Conservation (phyloP, 371 early-diverging fungal species). For the Mucor irregularis region DNA sequence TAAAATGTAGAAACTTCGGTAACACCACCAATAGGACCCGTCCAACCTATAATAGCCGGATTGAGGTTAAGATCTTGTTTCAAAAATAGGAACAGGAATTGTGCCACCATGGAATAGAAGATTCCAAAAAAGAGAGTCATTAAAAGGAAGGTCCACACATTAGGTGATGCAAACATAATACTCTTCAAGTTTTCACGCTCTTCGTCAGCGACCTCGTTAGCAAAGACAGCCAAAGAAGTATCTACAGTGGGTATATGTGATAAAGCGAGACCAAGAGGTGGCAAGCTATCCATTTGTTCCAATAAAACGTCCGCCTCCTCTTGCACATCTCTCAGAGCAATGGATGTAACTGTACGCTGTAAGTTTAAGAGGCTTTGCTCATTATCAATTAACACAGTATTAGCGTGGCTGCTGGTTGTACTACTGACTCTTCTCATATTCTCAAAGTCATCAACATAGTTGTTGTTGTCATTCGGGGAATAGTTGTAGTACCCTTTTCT, state of each 20-base stretch:
- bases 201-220: constrained; percentile 18
- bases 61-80: constrained; percentile 35
- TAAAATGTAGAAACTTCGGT: constrained; percentile 47
- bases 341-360: constrained; percentile 27
- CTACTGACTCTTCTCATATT: constrained; percentile 26
- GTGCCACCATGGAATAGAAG: constrained; percentile 44
- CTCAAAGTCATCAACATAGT: background rate
- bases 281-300: constrained; percentile 32
- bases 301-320: constrained; percentile 26
- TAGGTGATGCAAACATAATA: constrained; percentile 20
- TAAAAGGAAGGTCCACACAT: constrained; percentile 35
- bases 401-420: constrained; percentile 37
- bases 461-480: background rate
- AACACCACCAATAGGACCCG: constrained; percentile 47
- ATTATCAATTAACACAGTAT: constrained; percentile 28
- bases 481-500: constrained; percentile 13
- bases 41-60: constrained; percentile 40
- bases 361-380: constrained; percentile 14
- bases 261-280: constrained; percentile 44
- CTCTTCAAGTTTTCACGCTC: constrained; percentile 11
- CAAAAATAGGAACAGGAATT: constrained; percentile 40
- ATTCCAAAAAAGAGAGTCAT: constrained; percentile 40
- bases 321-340: constrained; percentile 34
- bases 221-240: constrained; percentile 42
- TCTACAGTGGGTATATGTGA: constrained; percentile 49